Evolutionary conservation across 2,329 filamentous ascomycete species (phyloP).

Genomic region (Chaetoscypha palmicola): DNA sequence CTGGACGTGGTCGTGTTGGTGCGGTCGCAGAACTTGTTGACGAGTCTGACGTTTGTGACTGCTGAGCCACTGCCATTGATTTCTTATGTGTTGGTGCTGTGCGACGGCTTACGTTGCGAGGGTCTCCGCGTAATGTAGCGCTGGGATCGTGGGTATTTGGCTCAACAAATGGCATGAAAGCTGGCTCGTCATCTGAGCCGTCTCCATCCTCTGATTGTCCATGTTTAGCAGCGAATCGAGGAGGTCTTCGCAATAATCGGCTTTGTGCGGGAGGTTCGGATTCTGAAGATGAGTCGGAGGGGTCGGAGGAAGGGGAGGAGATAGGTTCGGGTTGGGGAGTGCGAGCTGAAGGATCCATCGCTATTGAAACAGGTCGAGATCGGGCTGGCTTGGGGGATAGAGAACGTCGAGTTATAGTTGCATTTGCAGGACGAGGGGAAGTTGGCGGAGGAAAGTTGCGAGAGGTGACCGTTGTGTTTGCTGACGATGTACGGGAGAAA

Average conservation of each 20-base stretch:
- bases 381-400: constrained; percentile 22
- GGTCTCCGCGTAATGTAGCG: constrained; percentile 27
- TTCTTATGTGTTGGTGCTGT: constrained; percentile 15
- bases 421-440: constrained; percentile 25
- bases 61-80: constrained; percentile 16
- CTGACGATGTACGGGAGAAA: constrained; percentile 28
- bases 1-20: constrained; percentile 13
- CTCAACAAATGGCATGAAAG: constrained; percentile 27
- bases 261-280: constrained; percentile 24
- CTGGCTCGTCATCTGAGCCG: constrained; percentile 29
- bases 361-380: constrained; percentile 15
- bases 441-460: constrained; percentile 22
- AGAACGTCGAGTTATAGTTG: constrained; percentile 20
- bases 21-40: constrained; percentile 43
- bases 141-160: constrained; percentile 24
- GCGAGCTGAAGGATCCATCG: constrained; percentile 11
- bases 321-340: constrained; percentile 15
- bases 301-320: constrained; percentile 16
- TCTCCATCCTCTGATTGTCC: constrained; percentile 22
- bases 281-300: constrained; percentile 25
- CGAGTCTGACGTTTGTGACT: constrained; percentile 50
- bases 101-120: constrained; percentile 7
- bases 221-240: constrained; percentile 22
- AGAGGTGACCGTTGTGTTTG: constrained; percentile 26
- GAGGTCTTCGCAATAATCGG: constrained; percentile 27